phyloP scores from a whole-genome alignment of 768 basidiomycete genomes.

The Trametes villosa region DNA sequence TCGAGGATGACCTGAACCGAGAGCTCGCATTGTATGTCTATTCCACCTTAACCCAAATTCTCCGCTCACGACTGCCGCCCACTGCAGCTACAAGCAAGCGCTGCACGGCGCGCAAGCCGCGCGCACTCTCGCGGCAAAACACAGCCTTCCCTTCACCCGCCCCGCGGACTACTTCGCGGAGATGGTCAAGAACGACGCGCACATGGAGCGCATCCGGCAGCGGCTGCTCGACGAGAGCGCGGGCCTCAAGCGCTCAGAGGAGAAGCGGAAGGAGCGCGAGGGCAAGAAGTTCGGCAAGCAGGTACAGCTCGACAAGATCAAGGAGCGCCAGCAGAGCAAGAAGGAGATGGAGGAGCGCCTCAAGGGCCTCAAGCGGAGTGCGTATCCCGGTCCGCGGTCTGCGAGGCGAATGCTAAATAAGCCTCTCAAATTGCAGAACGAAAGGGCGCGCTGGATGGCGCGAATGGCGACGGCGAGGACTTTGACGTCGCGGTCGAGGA shows the following conservation, averaged over 20 bases:
- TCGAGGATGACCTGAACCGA: slow-evolving; percentile 88
- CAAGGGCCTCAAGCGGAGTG: slow-evolving; percentile 90
- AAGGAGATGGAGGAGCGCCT: slow-evolving; percentile 90
- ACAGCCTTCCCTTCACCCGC: slow-evolving; percentile 85
- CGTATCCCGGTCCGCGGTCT: slow-evolving; percentile 25
- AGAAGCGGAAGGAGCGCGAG: slow-evolving; percentile 88
- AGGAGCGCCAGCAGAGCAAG: slow-evolving; percentile 86
- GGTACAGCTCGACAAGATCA: slow-evolving; percentile 92
- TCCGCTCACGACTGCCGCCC: neutral
- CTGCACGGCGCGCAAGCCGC: slow-evolving; percentile 81
- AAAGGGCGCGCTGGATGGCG: slow-evolving; percentile 77
- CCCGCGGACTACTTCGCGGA: slow-evolving; percentile 96
- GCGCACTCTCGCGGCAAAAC: slow-evolving; percentile 73
- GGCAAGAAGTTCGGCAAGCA: slow-evolving; percentile 99
- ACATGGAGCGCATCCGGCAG: slow-evolving; percentile 97
- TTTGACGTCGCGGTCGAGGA: slow-evolving; percentile 94
- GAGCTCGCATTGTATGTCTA: slow-evolving; percentile 90
- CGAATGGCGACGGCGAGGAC: slow-evolving; percentile 62
- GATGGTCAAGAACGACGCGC: slow-evolving; percentile 96
- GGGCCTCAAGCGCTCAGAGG: slow-evolving; percentile 88
- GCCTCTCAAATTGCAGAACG: slow-evolving; percentile 57
- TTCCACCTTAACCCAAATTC: neutral
- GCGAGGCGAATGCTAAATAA: neutral
- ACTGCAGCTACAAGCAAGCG: slow-evolving; percentile 90
- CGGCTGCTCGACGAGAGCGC: slow-evolving; percentile 87